These are phyloP conservation scores for Paraphoma chrysanthemicola DNA, from an alignment of 2,329 filamentous ascomycete species.

Conservation along the genomic window DNA sequence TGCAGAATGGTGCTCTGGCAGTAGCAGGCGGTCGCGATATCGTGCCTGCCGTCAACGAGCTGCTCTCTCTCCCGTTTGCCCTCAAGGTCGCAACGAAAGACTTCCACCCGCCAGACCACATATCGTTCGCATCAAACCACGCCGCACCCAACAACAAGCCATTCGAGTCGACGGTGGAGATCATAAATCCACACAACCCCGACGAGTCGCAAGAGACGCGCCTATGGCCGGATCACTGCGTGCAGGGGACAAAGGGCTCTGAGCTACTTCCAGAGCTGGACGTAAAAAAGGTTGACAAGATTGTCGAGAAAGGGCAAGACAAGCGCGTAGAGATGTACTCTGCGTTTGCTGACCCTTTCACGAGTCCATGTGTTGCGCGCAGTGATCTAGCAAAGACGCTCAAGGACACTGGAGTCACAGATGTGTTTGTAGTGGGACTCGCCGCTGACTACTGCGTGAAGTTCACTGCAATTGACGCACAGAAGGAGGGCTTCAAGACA, in stretches of 20 bases:
- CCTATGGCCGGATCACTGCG: conserved; percentile 91
- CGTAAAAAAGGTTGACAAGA: conserved; percentile 62
- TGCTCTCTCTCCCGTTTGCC: conserved; percentile 75
- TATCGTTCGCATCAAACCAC: conserved; percentile 90
- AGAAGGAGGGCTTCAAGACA: conserved; percentile 75
- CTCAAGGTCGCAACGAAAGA: conserved; percentile 88
- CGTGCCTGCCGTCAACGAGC: conserved; percentile 72
- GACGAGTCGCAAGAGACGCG: conserved; percentile 69
- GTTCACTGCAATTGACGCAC: conserved; percentile 79
- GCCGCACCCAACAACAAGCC: conserved; percentile 66
- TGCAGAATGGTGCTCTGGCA: conserved; percentile 81
- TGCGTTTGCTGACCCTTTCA: conserved; percentile 84
- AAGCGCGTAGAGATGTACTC: conserved; percentile 89
- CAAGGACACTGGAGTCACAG: conserved; percentile 65
- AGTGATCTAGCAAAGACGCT: conserved; percentile 69
- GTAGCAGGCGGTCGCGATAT: conserved; percentile 77
- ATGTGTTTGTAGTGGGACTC: conserved; percentile 86
- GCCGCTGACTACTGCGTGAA: conserved; percentile 92
- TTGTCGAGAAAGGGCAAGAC: conserved; percentile 81
- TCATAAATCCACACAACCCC: conserved; percentile 71
- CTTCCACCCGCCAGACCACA: conserved; percentile 82
- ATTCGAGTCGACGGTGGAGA: conserved; percentile 69
- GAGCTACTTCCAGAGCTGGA: conserved; percentile 77
- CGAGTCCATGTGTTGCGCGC: conserved; percentile 62
- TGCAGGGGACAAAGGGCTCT: conserved; percentile 75